Evolutionary conservation across 768 basidiomycete species (phyloP), one percentile per base, ranked within the genome.

Genomic region (Pleurotus sapidus): DNA sequence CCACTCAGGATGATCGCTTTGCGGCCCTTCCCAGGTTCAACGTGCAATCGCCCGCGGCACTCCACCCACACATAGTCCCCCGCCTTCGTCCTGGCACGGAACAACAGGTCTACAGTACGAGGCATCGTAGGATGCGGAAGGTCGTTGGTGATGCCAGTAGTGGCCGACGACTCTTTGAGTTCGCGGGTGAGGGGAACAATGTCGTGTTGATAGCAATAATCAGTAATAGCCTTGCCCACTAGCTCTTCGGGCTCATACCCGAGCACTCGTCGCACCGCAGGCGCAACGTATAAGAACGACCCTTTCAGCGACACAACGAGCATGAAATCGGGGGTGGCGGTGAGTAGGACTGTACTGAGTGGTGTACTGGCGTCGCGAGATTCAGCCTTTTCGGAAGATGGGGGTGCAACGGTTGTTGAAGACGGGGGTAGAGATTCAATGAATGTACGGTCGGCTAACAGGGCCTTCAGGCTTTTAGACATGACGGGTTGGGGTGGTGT

Each of bases 1-100:
- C 89, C 95, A 56, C 83, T 84, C n/a, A 99, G 78, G 37, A 99
- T 84, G 65, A 99, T 93, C 1, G 94, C 93, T 72, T 98, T 97
- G 38, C 94, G 77, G 0, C 94, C 94, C 67, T 98, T 98, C 1
- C 94, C 93, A 0, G 93, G 88, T 74, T 99, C 96, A 56, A 91
- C 82, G 64, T 95, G 89, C 40, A 98, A 78, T 27, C 92, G 78
- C 1, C 96, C 96, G n/a, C 88, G 78, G 49, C 87, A 89, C 68
- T 97, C 93, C 14, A 98, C 77, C 96, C 96, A 99, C 17, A 94
- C 81, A 71, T 89, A 95, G 1, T 61, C 37, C 0, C 77, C 83
- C 46, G 70, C 63, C 68, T 90, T 93, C 5, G 88, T 83, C 27
- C 80, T 78, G 6, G 92, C 90, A 2, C 96, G 80, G 75, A 93